Conservation (phyloP, 345 rosid genomes). For the Psidium friedrichsthalianum region DNA sequence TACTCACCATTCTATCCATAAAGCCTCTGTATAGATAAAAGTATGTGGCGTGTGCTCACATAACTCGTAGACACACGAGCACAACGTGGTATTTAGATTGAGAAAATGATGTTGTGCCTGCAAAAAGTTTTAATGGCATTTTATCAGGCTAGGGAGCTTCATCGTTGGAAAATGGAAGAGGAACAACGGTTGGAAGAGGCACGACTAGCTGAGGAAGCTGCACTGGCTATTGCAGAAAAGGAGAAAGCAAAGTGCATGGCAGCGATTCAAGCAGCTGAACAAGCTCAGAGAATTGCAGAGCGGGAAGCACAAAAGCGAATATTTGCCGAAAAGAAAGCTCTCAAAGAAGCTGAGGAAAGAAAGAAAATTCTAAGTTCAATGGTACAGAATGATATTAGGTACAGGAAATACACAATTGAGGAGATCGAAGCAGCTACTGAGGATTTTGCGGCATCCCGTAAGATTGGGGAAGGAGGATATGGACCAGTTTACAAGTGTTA, state of each 20-base stretch:
- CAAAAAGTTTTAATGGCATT: background rate
- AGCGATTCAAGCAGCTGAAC: slow-evolving; percentile 54
- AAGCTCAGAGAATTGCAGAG: slow-evolving; percentile 42
- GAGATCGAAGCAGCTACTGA: slow-evolving; percentile 76
- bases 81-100: background rate
- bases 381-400: slow-evolving; percentile 17
- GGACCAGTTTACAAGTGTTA: slow-evolving; percentile 66
- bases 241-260: slow-evolving; percentile 50
- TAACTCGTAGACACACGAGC: background rate
- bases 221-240: slow-evolving; percentile 39
- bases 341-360: slow-evolving; percentile 19
- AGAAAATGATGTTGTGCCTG: background rate
- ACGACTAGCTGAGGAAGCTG: slow-evolving; percentile 44
- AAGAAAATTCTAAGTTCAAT: slow-evolving; percentile 15
- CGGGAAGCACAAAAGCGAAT: slow-evolving; percentile 53
- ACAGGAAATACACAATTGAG: slow-evolving; percentile 52
- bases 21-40: background rate
- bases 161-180: slow-evolving; percentile 43
- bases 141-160: slow-evolving; percentile 45
- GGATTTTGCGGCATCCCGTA: slow-evolving; percentile 31
- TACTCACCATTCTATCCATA: background rate
- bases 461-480: slow-evolving; percentile 95
- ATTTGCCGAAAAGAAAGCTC: slow-evolving; percentile 25
- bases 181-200: slow-evolving; percentile 39
- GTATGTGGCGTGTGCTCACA: background rate